Conservation (phyloP, 2,329 filamentous ascomycete species). For the Hypoxylon sp. region DNA sequence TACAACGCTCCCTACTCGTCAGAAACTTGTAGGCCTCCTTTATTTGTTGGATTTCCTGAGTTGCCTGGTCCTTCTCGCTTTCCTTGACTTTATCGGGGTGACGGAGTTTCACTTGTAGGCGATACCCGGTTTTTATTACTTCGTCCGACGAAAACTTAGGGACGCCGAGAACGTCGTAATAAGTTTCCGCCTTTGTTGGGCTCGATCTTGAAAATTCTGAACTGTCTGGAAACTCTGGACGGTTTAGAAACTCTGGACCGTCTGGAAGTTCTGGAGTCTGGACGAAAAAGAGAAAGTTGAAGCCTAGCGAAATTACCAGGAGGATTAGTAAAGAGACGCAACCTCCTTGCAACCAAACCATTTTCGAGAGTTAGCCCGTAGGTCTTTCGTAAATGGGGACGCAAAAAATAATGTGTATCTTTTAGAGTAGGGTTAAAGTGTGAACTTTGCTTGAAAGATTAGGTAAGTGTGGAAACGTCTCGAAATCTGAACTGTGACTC, state of each 20-base stretch:
- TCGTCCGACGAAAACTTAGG: not conserved
- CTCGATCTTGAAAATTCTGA: no score
- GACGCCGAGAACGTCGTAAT: conserved; percentile 15
- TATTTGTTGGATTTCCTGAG: not conserved
- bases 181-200: not conserved
- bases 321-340: not conserved
- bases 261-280: not conserved
- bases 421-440: no score
- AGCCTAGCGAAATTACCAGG: not conserved
- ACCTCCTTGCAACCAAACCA: not conserved
- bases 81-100: not conserved
- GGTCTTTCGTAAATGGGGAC: not conserved
- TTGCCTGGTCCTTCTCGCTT: not conserved
- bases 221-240: not conserved
- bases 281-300: not conserved
- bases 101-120: not conserved
- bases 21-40: conserved; percentile 1
- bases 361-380: not conserved
- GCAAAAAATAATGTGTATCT: not conserved
- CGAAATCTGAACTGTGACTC: not conserved
- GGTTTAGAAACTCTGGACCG: no score
- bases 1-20: not conserved
- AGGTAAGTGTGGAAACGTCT: not conserved
- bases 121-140: conserved; percentile 3
- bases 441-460: no score